Evolutionary conservation across 75 land plant species (phyloP), one percentile per base, ranked within the genome.

Genomic region (Ceratopteris richardii): DNA sequence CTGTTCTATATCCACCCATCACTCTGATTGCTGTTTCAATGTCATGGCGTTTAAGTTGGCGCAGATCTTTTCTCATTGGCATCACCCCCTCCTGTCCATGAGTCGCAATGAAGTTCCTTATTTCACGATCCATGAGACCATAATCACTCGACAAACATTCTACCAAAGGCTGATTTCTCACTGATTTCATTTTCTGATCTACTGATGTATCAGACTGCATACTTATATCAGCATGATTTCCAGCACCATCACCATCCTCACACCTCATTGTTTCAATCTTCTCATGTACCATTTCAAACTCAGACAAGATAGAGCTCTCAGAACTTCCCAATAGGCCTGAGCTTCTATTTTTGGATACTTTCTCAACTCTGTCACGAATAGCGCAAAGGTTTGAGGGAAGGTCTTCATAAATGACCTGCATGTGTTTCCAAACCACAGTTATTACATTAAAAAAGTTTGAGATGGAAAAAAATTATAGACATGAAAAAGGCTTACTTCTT

Each of bases 301-400:
- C 37, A 33, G 37, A 9, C 3, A 33, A 4, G 3, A 4, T 9
- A 3, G 9, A 4, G 3, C 7, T 4, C 3, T 4, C 37, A 33
- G 37, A 33, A 9, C 37, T 33, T 33, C 7, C 3, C 3, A 3
- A 4, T 3, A 4, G 3, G 3, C 7, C 37, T 33, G 37, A 33
- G 9, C 37, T 33, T n/a, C n/a, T n/a, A n/a, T n/a, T n/a, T n/a
- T 22, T 46, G 19, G 28, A 29, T 33, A 48, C 60, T 18, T 77
- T 71, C 65, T 93, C 98, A 24, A 85, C 70, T 27, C 71, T 79
- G 63, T 89, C 98, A 51, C 96, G 90, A 37, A 94, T 86, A 13
- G 98, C 87, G 76, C 91, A 86, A 36, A 94, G 74, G 57, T 94
- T 94, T 62, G 93, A 96, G 30, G 98, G 98, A 23, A 94, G 84